Evolutionary conservation across 352 stramenopile species (phyloP), one percentile per base, ranked within the genome.

Genomic region (Phytophthora lateralis): DNA sequence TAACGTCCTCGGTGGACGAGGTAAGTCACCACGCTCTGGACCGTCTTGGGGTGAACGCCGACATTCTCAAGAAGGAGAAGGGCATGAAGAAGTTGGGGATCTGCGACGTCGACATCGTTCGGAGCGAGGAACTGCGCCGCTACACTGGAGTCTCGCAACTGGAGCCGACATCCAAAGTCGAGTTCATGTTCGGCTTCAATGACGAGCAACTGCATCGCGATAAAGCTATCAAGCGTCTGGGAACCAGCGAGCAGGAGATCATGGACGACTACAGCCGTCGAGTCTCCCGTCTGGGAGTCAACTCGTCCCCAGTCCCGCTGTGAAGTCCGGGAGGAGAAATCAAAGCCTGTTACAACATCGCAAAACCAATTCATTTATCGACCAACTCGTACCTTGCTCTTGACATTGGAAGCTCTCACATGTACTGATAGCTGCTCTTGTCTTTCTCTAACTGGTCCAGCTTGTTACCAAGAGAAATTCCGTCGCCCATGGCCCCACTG

Each of bases 361-460:
- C 53, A 64, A 51, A 58, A 48, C 39, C 39, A 53, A 35, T 69
- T 65, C 61, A 60, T 64, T 63, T 64, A 51, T 59, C 60, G 47
- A 58, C 39, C 32, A 52, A 44, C 20, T 60, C 49, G 61, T 47
- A 60, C 47, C 54, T 69, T 46, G 34, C 29, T 60, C 34, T 17
- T 34, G n/a, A 11, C 29, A 4, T 43, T 50, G 10, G 32, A 29
- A 5, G n/a, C 4, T 18, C 18, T 80, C 55, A 81, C 69, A 78
- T 78, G 66, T 70, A 81, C 66, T 76, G 60, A 52, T 70, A 77
- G 48, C 62, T 76, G 51, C 47, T 73, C 56, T 76, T 86, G 44
- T 90, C 79, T 54, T 90, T 86, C 45, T 92, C 83, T 46, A 92
- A 66, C 43, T 89, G 79, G 59, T 92, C 83, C 6, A 92, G 74